Conservation (phyloP, 768 basidiomycete species). For the Termitomyces eurrhizus region DNA sequence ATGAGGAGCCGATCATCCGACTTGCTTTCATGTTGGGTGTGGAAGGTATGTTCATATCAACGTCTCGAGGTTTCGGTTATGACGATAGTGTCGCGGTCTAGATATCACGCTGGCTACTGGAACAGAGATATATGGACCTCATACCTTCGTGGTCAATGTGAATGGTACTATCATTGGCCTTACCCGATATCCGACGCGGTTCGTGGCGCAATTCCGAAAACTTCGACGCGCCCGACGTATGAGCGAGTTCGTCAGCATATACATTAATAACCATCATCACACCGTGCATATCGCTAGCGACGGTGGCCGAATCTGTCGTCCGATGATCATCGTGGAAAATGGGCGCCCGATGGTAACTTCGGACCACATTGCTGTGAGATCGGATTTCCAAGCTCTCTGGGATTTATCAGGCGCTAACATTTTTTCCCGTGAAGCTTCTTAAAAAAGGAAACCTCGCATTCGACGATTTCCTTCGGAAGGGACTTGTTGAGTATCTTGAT, state of each 20-base stretch:
- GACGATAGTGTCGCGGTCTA: constrained; percentile 24
- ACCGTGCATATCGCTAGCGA: constrained; percentile 96
- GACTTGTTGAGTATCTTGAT: constrained; percentile 96
- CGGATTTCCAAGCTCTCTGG: constrained; percentile 6
- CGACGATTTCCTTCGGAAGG: constrained; percentile 89
- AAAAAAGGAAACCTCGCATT: constrained; percentile 79
- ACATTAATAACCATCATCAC: constrained; percentile 92
- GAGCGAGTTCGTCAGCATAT: constrained; percentile 96
- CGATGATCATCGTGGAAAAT: constrained; percentile 93
- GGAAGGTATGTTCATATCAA: constrained; percentile 58
- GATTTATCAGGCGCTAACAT: constrained; percentile 5
- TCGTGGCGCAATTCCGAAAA: constrained; percentile 88
- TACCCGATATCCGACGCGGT: constrained; percentile 78
- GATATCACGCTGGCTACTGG: constrained; percentile 93
- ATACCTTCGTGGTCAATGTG: constrained; percentile 93
- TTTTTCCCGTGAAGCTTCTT: constrained; percentile 50
- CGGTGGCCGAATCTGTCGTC: constrained; percentile 96
- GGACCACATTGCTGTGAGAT: constrained; percentile 72
- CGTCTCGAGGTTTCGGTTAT: not conserved
- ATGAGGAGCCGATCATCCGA: constrained; percentile 89
- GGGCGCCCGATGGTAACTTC: constrained; percentile 70
- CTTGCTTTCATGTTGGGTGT: constrained; percentile 95
- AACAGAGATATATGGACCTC: constrained; percentile 91
- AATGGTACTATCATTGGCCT: constrained; percentile 96
- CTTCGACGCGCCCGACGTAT: constrained; percentile 87